phyloP scores from a whole-genome alignment of 2,329 filamentous ascomycete species.

The Thermothelomyces thermophilus region DNA sequence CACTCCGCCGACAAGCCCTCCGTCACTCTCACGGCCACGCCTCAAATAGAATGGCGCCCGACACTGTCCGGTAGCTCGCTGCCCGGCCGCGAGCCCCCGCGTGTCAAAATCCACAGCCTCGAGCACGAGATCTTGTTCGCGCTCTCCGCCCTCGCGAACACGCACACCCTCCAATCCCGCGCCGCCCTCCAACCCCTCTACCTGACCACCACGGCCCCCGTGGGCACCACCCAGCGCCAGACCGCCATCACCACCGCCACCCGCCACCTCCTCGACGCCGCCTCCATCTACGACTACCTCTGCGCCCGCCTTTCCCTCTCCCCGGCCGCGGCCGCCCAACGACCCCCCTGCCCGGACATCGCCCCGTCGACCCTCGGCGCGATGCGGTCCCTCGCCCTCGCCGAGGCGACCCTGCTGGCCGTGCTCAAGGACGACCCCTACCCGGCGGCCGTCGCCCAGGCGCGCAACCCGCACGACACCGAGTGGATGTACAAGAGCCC shows the following conservation, averaged over 20 bases:
- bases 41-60: constrained; percentile 75
- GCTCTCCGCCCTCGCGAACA: constrained; percentile 68
- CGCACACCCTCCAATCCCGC: constrained; percentile 66
- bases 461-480: constrained; percentile 72
- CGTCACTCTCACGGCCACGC: constrained; percentile 54
- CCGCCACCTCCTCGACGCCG: constrained; percentile 68
- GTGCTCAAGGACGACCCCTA: constrained; percentile 95
- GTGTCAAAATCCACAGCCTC: constrained; percentile 65
- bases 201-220: constrained; percentile 53
- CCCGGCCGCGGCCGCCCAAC: constrained; percentile 8
- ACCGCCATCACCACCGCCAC: constrained; percentile 67
- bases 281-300: constrained; percentile 70
- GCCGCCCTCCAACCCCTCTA: constrained; percentile 68
- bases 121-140: constrained; percentile 80
- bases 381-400: constrained; percentile 62
- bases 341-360: constrained; percentile 47
- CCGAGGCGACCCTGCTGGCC: constrained; percentile 83
- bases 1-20: constrained; percentile 56
- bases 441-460: constrained; percentile 71
- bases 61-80: constrained; percentile 59
- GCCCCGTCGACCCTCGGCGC: constrained; percentile 46
- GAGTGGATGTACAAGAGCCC: constrained; percentile 97
- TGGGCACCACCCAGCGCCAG: constrained; percentile 59
- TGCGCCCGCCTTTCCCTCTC: constrained; percentile 40
- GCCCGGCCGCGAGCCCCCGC: constrained; percentile 48